Base-by-base conservation (phyloP, 2,329 filamentous ascomycete species). In the Arthrobotrys sphaeroides region DNA sequence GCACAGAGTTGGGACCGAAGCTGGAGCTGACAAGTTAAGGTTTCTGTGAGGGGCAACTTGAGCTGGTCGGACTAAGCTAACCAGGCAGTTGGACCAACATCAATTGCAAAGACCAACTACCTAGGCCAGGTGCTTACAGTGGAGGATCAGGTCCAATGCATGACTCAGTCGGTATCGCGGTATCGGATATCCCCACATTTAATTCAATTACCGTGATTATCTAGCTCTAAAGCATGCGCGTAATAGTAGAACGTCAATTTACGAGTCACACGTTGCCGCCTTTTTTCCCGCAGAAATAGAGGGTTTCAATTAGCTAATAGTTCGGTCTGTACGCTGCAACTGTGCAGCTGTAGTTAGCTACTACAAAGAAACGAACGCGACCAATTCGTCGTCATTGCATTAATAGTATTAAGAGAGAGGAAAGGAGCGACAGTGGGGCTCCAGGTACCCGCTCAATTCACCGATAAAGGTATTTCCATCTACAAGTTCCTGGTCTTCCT, bases 401-500 rank as follows among this genome's bases (percentile, higher is more conserved):
- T 47, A 53, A 31, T 45, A 47, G 43, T 53, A 51, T 31, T 43
- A 57, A 53, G 57, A n/a, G n/a, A 55, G 33, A 42, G 28, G 31
- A 18, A 43, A 65, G 20, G 12, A 40, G 9, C 22, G 42, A 31
- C 49, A 59, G 59, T 47, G 22, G 49, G 51, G 42, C 49, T 33
- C 36, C 47, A 18, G 13, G 10, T 13, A 13, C n/a, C 18, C 24
- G 36, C 13, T 26, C 36, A 36, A 22, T 9, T 45, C 45, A 53
- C 9, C 26, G 24, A 61, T 61, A 16, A 22, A 20, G 22, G n/a
- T 42, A 36, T 42, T 12, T 16, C n/a, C 20, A 28, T 20, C 51
- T 75, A 75, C 38, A 75, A 20, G 5, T 92, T 94, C 82, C 97
- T 90, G 78, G 94, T 86, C 81, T 86, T 93, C 87, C 94, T 91